A percentile compares a stretch with the other conserved stretches of the same genome.
Conservation (phyloP, 352 stramenopile genomes). For the Aphanomyces cochlioides region DNA sequence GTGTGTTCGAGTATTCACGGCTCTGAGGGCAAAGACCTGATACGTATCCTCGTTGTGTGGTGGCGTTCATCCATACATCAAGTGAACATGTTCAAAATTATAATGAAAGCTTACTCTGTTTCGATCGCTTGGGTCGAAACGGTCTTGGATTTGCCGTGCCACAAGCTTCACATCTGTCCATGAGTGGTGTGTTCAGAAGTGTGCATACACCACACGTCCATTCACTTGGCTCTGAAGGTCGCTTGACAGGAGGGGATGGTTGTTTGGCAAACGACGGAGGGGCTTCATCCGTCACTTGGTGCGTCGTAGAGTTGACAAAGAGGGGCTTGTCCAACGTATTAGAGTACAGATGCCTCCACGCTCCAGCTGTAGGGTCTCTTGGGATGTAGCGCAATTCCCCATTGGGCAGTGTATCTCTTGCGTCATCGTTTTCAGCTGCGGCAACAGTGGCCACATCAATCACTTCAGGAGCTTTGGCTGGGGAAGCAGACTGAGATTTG, state of each 20-base stretch:
- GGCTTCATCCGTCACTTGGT: conserved; percentile 45
- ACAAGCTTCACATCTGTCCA: conserved; percentile 3
- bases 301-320: conserved; percentile 70
- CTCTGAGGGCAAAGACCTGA: too few species aligned
- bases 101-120: conserved; percentile 14
- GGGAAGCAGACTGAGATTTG: conserved; percentile 5
- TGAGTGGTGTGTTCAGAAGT: neutral
- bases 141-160: neutral
- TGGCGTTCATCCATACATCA: too few species aligned
- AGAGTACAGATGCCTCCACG: conserved; percentile 69
- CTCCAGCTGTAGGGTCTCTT: conserved; percentile 34
- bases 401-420: conserved; percentile 4
- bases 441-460: neutral
- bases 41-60: too few species aligned
- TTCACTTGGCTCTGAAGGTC: neutral
- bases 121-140: conserved; percentile 3
- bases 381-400: conserved; percentile 21
- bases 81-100: neutral
- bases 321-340: conserved; percentile 61
- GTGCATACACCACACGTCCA: conserved; percentile 3
- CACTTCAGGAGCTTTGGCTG: conserved; percentile 18
- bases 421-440: neutral
- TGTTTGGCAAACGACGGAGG: neutral
- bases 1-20: too few species aligned
- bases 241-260: neutral